Conservation (phyloP, 805 yeast genomes). For the Komagataella populi region DNA sequence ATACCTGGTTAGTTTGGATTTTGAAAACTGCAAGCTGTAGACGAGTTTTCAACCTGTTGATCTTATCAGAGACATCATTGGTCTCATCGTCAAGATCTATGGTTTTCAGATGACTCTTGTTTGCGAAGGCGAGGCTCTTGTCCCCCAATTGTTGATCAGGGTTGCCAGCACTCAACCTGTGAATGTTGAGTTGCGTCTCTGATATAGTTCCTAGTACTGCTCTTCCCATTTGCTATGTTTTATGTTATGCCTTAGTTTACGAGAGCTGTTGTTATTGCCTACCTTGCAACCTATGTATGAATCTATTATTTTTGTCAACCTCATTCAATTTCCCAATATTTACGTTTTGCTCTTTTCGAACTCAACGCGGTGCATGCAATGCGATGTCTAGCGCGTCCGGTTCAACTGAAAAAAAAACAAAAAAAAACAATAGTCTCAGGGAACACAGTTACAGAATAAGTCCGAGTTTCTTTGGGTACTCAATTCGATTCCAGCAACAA, state of each 20-base stretch:
- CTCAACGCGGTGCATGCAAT: not conserved
- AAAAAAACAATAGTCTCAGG: too few species aligned
- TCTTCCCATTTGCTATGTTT: not conserved
- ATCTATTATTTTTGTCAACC: not conserved
- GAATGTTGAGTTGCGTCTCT: slow-evolving; percentile 6
- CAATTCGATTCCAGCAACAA: too few species aligned
- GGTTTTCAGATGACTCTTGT: not conserved
- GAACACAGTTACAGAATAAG: too few species aligned
- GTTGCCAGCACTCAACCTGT: not conserved
- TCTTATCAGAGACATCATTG: slow-evolving; percentile 10
- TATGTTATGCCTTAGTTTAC: not conserved
- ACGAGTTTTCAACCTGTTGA: slow-evolving; percentile 29
- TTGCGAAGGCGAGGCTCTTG: not conserved
- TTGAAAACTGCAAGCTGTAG: slow-evolving; percentile 39
- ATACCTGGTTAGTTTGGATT: slow-evolving; percentile 31
- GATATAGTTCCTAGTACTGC: slow-evolving; percentile 6
- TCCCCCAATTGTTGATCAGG: not conserved
- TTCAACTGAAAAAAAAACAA: too few species aligned
- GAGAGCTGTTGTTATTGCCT: not conserved
- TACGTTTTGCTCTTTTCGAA: not conserved
- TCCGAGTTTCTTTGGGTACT: too few species aligned
- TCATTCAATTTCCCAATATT: not conserved
- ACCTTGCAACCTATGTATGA: not conserved
- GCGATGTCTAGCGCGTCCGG: not conserved
- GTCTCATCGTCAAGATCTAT: not conserved